Base-by-base conservation (phyloP, 768 basidiomycete genomes). In the Naganishia onofrii region DNA sequence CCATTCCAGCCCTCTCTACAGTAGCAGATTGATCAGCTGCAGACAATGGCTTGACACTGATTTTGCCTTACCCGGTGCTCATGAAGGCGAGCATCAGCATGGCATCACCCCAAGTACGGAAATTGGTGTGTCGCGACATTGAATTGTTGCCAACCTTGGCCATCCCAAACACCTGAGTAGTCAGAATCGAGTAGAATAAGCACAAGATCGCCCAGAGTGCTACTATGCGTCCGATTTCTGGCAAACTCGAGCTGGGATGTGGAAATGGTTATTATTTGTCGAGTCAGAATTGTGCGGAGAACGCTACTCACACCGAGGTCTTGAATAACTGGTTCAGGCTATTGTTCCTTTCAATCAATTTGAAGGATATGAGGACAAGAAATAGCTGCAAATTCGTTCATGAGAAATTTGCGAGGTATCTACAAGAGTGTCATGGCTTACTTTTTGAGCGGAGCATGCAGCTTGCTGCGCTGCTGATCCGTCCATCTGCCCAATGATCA, bases 301-400 rank as follows among this genome's bases (percentile, higher is more conserved):
- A 23, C 54, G 28, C 4, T 10, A 84, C 93, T 63, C 84, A 95
- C 92, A 91, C 86, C 6, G 91, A 90, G 21, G 93, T 96, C 83
- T 97, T 97, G 86, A 97, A 97, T 21, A 98, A 84, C 82, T 94
- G 92, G 76, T 97, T 97, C 72, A 98, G 83, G 72, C 87, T 88
- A 76, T 91, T 88, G 70, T 89, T 89, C 51, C 90, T 85, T 76
- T 97, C 92, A 0, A 96, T 91, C 13, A 98, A 86, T 80, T 98
- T 98, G 85, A 97, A 89, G 0, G 92, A 88, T 70, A 97, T 92
- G 75, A 89, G 87, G 75, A 94, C 93, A 32, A 98, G 85, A 82
- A 98, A 98, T 12, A 97, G 84, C 81, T 72, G 64, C 17, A 54
- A 10, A 29, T 31, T 23, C 7, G 12, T 52, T 13, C 2, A n/a